Base-by-base conservation (phyloP, 768 basidiomycete species). In the Lactarius deliciosus region DNA sequence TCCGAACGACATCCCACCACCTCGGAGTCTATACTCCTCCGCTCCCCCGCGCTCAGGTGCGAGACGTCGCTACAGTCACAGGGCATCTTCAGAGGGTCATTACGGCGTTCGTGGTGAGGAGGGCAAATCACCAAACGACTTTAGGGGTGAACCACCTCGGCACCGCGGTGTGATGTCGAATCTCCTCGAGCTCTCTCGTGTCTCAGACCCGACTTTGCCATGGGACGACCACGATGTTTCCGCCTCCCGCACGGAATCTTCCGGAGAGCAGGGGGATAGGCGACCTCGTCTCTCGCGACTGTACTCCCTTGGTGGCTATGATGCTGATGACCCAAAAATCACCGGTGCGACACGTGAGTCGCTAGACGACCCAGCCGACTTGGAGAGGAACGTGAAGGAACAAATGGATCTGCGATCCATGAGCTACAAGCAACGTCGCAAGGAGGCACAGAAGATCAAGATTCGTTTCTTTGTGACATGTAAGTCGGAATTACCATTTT, bases 381-480 rank as follows among this genome's bases (percentile, higher is more conserved):
- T 86, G 15, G 85, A 86, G 72, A 82, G 81, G 63, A 83, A 86
- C 64, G 79, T 78, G 25, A 63, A 64, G 50, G 50, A 69, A 30
- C 60, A 61, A 10, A 71, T 71, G 68, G 63, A 45, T 41, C 76
- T 88, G 43, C 81, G 82, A 55, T 79, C 80, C 61, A 86, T 88
- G 86, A 84, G 85, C 71, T 88, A 89, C 72, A 82, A 81, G 69
- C 74, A 82, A 61, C 84, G 87, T 30, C 81, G 86, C 69, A 89
- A 86, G 72, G 82, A 86, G 71, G 79, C 83, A 16, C 83, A 82
- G 72, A 83, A 82, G 36, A 81, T 85, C 66, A 85, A 80, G 65
- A 89, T 90, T 60, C 85, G 88, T 70, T 89, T 86, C 72, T 89
- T 89, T 72, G 79, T 89, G 61, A 83, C 86, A 57, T 85, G 89